Evolutionary conservation across 495 filamentous ascomycete species (phyloP).

Genomic region (Penicillium simplicissimum): DNA sequence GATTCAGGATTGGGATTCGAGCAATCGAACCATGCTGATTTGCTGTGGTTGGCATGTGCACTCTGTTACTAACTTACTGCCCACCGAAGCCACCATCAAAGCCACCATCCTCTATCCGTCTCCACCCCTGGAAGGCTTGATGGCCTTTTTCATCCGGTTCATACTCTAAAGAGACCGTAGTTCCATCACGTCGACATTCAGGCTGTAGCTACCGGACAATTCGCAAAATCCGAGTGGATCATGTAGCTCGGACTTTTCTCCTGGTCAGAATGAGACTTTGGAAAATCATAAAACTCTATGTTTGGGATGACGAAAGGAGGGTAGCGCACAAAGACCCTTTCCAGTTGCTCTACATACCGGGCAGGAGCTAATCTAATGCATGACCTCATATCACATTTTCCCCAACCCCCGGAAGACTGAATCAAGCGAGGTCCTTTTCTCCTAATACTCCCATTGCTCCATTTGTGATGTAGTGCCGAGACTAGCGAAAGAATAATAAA

Average conservation of each 20-base stretch:
- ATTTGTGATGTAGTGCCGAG: neutral
- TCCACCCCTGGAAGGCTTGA: conserved; percentile 3
- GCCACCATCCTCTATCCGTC: neutral
- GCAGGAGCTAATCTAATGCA: too few relatives aligned
- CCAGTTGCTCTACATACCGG: too few relatives aligned
- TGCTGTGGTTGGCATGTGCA: neutral
- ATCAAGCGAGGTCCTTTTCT: neutral
- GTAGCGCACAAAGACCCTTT: too few relatives aligned
- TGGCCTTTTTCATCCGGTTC: neutral
- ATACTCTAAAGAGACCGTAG: neutral
- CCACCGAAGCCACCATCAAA: conserved; percentile 1
- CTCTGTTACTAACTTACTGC: neutral
- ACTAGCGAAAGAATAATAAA: neutral
- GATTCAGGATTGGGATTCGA: neutral
- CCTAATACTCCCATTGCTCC: neutral
- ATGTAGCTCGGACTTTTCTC: neutral
- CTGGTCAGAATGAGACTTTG: neutral
- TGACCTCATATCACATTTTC: too few relatives aligned
- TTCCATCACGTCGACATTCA: neutral
- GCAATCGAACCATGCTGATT: neutral
- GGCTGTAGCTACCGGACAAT: neutral
- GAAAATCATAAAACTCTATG: neutral
- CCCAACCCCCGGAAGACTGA: too few relatives aligned
- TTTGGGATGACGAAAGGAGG: neutral
- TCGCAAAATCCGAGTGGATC: neutral